A percentile compares a stretch with the other conserved stretches of the same genome.
Evolutionary conservation across 805 yeast species (phyloP).

Genomic region (Candida ortonii): DNA sequence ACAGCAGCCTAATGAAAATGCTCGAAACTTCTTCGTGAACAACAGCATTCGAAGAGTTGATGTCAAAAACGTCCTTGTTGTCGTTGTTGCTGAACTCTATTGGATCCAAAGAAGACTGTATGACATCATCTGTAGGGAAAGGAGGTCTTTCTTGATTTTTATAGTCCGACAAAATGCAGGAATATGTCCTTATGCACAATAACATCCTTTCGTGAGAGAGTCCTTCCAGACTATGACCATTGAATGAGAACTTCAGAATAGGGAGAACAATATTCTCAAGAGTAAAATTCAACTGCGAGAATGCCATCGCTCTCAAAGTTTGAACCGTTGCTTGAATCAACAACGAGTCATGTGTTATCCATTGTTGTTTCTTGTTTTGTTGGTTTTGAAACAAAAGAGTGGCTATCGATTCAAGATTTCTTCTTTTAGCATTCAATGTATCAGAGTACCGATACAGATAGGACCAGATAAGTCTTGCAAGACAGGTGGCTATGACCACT

Average conservation of each 20-base stretch:
- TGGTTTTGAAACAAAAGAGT: conserved; percentile 50
- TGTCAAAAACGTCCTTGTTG: conserved; percentile 42
- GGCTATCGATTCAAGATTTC: conserved; percentile 66
- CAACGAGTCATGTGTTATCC: conserved; percentile 66
- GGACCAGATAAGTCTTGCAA: conserved; percentile 84
- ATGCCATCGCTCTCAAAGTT: conserved; percentile 74
- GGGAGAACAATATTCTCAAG: conserved; percentile 77
- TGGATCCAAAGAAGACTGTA: conserved; percentile 34
- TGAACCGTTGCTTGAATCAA: conserved; percentile 68
- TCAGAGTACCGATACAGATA: conserved; percentile 84
- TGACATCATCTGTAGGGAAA: conserved; percentile 63
- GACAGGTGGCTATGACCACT: conserved; percentile 57
- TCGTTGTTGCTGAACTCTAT: conserved; percentile 31
- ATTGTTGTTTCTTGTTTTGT: conserved; percentile 58
- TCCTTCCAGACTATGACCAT: conserved; percentile 56
- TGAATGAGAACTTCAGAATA: conserved; percentile 58
- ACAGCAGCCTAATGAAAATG: conserved; percentile 51
- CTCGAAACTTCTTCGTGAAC: conserved; percentile 71
- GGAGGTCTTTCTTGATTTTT: conserved; percentile 58
- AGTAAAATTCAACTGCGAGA: conserved; percentile 71
- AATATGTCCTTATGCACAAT: conserved; percentile 67
- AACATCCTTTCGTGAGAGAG: conserved; percentile 68
- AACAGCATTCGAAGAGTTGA: conserved; percentile 43
- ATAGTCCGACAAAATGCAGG: conserved; percentile 64
- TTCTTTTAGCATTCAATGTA: conserved; percentile 80